A percentile compares a stretch with the other conserved stretches of the same genome.
phyloP scores from a whole-genome alignment of 2,329 filamentous ascomycete genomes.

The Aureobasidium sp. region DNA sequence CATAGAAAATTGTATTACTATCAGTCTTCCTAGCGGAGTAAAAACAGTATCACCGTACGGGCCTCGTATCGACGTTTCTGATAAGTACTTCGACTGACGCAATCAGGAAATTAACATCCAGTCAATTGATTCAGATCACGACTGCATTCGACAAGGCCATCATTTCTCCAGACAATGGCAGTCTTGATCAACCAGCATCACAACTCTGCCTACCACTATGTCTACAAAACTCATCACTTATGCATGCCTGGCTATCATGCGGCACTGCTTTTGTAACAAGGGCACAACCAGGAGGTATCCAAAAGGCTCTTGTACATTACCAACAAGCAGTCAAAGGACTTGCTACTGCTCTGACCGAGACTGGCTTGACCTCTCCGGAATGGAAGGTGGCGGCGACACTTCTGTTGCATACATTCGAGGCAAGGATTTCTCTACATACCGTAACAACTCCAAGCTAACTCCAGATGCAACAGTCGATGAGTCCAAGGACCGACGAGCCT shows the following conservation, averaged over 20 bases:
- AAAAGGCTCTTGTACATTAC: conserved; percentile 2
- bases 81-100: background rate
- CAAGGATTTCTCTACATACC: background rate
- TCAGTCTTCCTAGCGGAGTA: background rate
- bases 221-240: conserved; percentile 1
- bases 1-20: conserved; percentile 5
- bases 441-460: background rate
- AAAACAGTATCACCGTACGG: conserved; percentile 5
- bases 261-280: conserved; percentile 5
- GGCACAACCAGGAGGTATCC: background rate
- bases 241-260: conserved; percentile 14
- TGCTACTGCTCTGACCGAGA: conserved; percentile 3
- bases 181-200: background rate
- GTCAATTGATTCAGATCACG: conserved; percentile 11
- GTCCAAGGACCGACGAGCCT: conserved; percentile 1
- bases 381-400: conserved; percentile 6
- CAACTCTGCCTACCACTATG: conserved; percentile 1
- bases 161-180: conserved; percentile 1
- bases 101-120: background rate
- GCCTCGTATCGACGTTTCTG: background rate
- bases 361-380: background rate
- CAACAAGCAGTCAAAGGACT: conserved; percentile 1
- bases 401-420: conserved; percentile 9
- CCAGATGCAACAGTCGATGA: background rate
- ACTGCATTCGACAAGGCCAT: conserved; percentile 9